Conservation (phyloP, 768 basidiomycete genomes). For the Russula vinacea region DNA sequence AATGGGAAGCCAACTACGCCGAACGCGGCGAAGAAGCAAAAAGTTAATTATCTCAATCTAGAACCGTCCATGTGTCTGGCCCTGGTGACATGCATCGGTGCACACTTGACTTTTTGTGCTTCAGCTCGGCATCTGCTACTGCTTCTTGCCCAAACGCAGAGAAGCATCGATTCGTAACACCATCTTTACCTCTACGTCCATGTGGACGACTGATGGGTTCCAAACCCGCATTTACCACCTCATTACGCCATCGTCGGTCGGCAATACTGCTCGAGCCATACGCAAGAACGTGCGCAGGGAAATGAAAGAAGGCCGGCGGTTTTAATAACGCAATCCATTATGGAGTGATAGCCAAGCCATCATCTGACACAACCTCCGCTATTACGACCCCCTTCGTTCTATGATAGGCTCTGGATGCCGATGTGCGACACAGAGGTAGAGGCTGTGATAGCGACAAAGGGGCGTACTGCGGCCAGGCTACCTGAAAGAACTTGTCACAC, state of each 20-base stretch:
- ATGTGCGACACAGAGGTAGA: not conserved
- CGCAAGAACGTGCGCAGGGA: not conserved
- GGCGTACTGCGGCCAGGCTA: slow-evolving; percentile 1
- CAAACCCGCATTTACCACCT: not conserved
- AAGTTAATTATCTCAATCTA: not conserved
- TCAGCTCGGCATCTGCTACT: not conserved
- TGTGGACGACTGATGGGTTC: not conserved
- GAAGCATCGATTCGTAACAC: slow-evolving; percentile 1
- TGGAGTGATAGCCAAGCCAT: not conserved
- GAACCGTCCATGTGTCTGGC: not conserved
- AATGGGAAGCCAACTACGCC: too few species aligned
- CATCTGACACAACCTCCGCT: not conserved
- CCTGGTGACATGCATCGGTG: not conserved
- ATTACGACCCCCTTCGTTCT: not conserved
- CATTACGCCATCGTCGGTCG: not conserved
- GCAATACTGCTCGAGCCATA: not conserved
- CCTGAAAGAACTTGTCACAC: not conserved
- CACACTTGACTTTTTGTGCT: not conserved
- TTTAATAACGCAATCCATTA: not conserved
- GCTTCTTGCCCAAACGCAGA: not conserved
- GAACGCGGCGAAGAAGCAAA: not conserved
- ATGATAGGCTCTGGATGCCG: not conserved
- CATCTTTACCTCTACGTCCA: not conserved
- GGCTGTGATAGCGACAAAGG: not conserved
- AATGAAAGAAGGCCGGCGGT: not conserved